Base-by-base conservation (phyloP, 1,284 basidiomycete genomes). In the Tilletia indica region DNA sequence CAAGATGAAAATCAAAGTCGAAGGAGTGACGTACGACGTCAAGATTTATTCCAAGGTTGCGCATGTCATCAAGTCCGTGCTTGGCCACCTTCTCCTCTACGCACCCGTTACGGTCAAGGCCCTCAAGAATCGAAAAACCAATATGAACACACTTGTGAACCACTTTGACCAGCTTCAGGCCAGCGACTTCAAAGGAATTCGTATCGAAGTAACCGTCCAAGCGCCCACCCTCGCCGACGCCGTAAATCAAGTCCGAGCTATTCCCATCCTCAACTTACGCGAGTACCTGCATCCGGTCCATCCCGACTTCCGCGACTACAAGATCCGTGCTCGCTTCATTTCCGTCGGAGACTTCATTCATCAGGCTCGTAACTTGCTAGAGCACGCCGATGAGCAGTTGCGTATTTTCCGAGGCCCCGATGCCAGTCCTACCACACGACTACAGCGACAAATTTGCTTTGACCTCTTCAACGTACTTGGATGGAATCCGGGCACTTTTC, bases 281-380 rank as follows among this genome's bases (percentile, higher is more conserved):
- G 51, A 54, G 51, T 54, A 54, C 51, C 51, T 54, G 8, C 6
- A 54, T 4, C 51, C 51, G 16, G 51, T 54, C 51, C 51, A 54
- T 19, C 51, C 51, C 4, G 51, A 54, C 16, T 54, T 54, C 51
- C 4, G n/a, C 6, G 51, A 54, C 51, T 54, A 8, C 51, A 54
- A 54, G 51, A 54, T 54, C 51, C 5, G 51, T 5, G 4, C 4
- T 19, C 16, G n/a, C 16, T 4, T 8, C 5, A 19, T 54, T 4
- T n/a, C 51, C 16, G 4, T 4, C 51, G 51, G 16, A 31, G 51
- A 6, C 51, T 54, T 8, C 51, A n/a, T 54, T 4, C 8, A 31
- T 4, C 51, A 54, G 16, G 4, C n/a, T 19, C 4, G 4, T 5
- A 31, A 19, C 4, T 19, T 54, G 4, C 51, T 54, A 5, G 16